Evolutionary conservation across 2,329 filamentous ascomycete genomes (phyloP).

Genomic region (Dactylella cylindrospora): DNA sequence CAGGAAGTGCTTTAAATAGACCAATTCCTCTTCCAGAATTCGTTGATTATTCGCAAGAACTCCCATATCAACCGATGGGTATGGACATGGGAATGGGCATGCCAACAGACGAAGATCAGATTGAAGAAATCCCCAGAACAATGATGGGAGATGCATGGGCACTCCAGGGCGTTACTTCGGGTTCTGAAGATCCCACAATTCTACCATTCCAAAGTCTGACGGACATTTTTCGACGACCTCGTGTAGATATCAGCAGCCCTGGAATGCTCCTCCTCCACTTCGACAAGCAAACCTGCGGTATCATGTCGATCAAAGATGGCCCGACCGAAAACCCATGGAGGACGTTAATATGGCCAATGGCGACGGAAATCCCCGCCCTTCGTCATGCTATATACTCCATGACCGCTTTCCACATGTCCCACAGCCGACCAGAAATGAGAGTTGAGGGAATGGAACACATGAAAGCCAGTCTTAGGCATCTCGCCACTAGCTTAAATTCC

Average conservation of each 20-base stretch:
- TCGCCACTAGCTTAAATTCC: conserved; percentile 62
- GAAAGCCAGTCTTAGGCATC: conserved; percentile 63
- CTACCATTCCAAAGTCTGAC: conserved; percentile 18
- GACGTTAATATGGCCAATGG: conserved; percentile 69
- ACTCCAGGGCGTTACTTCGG: conserved; percentile 26
- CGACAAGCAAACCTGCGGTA: conserved; percentile 67
- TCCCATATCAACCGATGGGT: conserved; percentile 13
- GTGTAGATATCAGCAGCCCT: conserved; percentile 57
- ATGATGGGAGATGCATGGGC: conserved; percentile 19
- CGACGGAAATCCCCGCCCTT: conserved; percentile 64
- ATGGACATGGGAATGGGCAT: conserved; percentile 32
- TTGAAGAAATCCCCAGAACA: conserved; percentile 60
- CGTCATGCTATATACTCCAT: conserved; percentile 69
- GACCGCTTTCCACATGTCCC: conserved; percentile 68
- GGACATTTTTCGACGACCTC: conserved; percentile 55
- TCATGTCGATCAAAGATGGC: conserved; percentile 70
- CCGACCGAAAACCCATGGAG: conserved; percentile 71
- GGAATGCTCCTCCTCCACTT: conserved; percentile 67
- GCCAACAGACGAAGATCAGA: conserved; percentile 54
- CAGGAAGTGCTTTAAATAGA: conserved; percentile 56
- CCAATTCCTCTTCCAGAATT: conserved; percentile 50
- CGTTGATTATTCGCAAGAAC: conserved; percentile 44
- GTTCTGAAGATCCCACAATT: conserved; percentile 11
- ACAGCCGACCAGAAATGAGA: conserved; percentile 60
- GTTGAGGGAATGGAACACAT: conserved; percentile 69